These are phyloP conservation scores for Coemansia sp. DNA, from an alignment of 192 early-diverging fungal species.

Conservation along the genomic window DNA sequence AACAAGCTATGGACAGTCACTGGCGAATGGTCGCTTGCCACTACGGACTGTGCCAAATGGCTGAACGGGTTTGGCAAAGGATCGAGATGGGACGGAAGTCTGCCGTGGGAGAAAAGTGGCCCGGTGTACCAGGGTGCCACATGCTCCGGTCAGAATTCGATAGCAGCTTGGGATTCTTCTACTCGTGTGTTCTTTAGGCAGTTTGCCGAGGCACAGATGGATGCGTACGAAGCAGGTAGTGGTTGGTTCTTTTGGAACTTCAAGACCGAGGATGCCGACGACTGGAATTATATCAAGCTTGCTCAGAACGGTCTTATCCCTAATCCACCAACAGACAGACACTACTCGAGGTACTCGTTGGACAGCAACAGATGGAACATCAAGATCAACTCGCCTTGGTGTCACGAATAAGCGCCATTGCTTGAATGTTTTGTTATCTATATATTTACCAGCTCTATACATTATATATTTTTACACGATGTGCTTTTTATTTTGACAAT, in stretches of 20 bases:
- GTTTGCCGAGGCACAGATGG: slow-evolving; percentile 66
- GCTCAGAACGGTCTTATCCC: slow-evolving; percentile 65
- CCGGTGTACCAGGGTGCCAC: slow-evolving; percentile 52
- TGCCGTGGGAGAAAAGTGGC: slow-evolving; percentile 44
- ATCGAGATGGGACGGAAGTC: slow-evolving; percentile 65
- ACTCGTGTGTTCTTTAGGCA: slow-evolving; percentile 59
- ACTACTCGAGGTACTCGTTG: slow-evolving; percentile 45
- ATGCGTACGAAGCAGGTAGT: slow-evolving; percentile 64
- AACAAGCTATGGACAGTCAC: slow-evolving; percentile 59
- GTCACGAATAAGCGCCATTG: slow-evolving; percentile 8
- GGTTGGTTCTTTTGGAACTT: slow-evolving; percentile 81
- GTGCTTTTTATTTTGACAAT: background rate
- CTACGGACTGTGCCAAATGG: slow-evolving; percentile 69
- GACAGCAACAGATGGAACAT: slow-evolving; percentile 34
- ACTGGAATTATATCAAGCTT: slow-evolving; percentile 75
- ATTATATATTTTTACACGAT: slow-evolving; percentile 2
- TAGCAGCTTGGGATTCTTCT: slow-evolving; percentile 42
- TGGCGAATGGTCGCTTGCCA: slow-evolving; percentile 73
- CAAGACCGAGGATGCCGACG: slow-evolving; percentile 68
- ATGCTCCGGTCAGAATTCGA: slow-evolving; percentile 55
- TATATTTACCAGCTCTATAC: slow-evolving; percentile 6
- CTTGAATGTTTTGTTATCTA: slow-evolving; percentile 12
- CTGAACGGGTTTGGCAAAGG: slow-evolving; percentile 65
- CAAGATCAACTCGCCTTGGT: slow-evolving; percentile 38
- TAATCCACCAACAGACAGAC: slow-evolving; percentile 37